Base-by-base conservation (phyloP, 768 basidiomycete genomes). In the Termitomyces sp. region DNA sequence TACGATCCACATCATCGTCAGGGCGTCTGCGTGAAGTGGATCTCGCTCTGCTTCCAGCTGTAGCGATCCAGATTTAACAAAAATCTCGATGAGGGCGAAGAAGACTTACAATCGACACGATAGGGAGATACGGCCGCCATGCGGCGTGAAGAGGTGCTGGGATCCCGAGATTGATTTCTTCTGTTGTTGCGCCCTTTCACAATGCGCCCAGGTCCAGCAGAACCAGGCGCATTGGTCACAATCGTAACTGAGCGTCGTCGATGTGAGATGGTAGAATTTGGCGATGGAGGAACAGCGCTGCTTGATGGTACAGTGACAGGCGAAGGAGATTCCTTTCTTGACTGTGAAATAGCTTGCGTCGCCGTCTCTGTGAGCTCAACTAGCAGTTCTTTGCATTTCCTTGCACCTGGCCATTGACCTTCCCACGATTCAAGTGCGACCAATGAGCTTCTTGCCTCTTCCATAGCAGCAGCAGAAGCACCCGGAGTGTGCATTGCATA, bases 331-430 rank as follows among this genome's bases (percentile, higher is more conserved):
- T 65, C 61, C 58, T 70, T 68, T 58, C 46, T 63, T 58, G 63
- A 70, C 60, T 78, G 73, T 31, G 71, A 73, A 49, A 91, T 85
- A 33, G 88, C 89, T 57, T 88, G 87, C 46, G 75, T 83, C 4
- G 89, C 86, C 9, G 87, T 91, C 45, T 74, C 85, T 34, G 83
- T 80, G 53, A 91, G 76, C 63, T 91, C 89, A 47, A 79, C 73
- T 41, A 93, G 81, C 42, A 93, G 72, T 67, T 92, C 91, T 71
- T 86, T 92, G 78, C 92, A 92, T 71, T 93, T 93, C 44, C 84
- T 81, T 61, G 91, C 91, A 16, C 92, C 92, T 22, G 92, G 92
- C 93, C 93, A 94, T 57, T 83, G 80, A 1, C 89, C 89, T 69
- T 93, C 92, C 87, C 91, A 91, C 6, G 85, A 83, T 67, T 87